These are phyloP conservation scores for Coniosporium tulheliwenetii DNA, from an alignment of 2,329 filamentous ascomycete genomes.

Conservation along the genomic window DNA sequence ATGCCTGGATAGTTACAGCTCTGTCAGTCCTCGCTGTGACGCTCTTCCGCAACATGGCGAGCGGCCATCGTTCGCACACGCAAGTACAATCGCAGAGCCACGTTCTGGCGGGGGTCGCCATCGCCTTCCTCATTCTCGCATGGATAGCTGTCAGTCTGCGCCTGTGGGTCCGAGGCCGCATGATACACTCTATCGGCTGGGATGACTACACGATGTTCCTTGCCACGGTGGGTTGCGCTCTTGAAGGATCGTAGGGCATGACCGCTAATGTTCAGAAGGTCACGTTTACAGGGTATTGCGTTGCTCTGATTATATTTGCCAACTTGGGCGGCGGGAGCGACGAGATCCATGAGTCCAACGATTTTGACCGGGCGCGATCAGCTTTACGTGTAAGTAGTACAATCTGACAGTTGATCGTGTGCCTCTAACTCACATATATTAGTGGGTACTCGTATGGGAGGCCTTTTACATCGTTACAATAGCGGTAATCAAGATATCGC, in stretches of 20 bases:
- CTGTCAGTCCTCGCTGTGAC: too few relatives aligned
- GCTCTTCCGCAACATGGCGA: too few relatives aligned
- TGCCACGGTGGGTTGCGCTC: slow-evolving; percentile 15
- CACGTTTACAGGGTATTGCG: background rate
- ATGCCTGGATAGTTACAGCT: too few relatives aligned
- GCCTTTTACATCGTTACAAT: slow-evolving; percentile 22
- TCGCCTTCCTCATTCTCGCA: slow-evolving; percentile 18
- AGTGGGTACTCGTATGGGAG: too few relatives aligned
- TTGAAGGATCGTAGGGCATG: too few relatives aligned
- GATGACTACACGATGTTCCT: slow-evolving; percentile 26
- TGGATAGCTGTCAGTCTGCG: slow-evolving; percentile 23
- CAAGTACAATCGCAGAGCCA: background rate
- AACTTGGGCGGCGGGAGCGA: background rate
- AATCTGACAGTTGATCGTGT: too few relatives aligned
- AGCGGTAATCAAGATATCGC: slow-evolving; percentile 26
- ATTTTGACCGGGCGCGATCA: too few relatives aligned
- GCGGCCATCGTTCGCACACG: background rate
- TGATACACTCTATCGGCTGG: slow-evolving; percentile 26
- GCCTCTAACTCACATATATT: too few relatives aligned
- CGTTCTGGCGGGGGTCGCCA: slow-evolving; percentile 8
- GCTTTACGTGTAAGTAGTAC: too few relatives aligned
- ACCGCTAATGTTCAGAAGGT: background rate
- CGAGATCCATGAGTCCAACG: too few relatives aligned
- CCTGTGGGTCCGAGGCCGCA: slow-evolving; percentile 21
- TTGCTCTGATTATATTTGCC: background rate